phyloP scores from a whole-genome alignment of 192 early-diverging fungal species.

The Linnemannia exigua region DNA sequence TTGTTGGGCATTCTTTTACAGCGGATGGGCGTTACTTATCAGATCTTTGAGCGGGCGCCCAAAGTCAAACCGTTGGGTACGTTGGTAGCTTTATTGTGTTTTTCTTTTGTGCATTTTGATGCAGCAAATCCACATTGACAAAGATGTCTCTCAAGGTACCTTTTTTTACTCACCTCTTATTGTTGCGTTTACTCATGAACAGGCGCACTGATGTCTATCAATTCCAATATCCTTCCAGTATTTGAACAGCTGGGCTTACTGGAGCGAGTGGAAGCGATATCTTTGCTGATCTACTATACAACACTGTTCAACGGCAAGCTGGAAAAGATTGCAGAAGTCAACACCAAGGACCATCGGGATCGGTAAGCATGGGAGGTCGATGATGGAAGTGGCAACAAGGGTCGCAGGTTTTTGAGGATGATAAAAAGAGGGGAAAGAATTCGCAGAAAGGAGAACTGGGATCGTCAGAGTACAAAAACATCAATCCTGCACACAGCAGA shows the following conservation, averaged over 20 bases:
- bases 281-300: conserved; percentile 3
- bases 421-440: neutral
- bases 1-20: neutral
- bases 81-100: too few relatives aligned
- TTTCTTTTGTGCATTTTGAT: neutral
- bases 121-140: too few relatives aligned
- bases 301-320: conserved; percentile 19
- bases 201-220: conserved; percentile 34
- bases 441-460: neutral
- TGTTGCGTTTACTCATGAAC: neutral
- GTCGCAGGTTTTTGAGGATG: neutral
- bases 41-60: conserved; percentile 9
- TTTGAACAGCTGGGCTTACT: conserved; percentile 36
- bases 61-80: neutral
- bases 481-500: neutral
- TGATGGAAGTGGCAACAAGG: neutral
- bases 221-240: conserved; percentile 30
- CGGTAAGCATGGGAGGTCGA: neutral
- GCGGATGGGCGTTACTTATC: neutral
- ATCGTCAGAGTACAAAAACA: neutral
- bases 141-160: neutral
- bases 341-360: neutral
- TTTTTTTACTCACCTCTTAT: neutral
- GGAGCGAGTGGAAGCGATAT: conserved; percentile 19
- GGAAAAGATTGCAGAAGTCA: conserved; percentile 14